A percentile compares a stretch with the other conserved stretches of the same genome.
Conservation (phyloP, 148 eudicot species). For the Euryodendron excelsum region DNA sequence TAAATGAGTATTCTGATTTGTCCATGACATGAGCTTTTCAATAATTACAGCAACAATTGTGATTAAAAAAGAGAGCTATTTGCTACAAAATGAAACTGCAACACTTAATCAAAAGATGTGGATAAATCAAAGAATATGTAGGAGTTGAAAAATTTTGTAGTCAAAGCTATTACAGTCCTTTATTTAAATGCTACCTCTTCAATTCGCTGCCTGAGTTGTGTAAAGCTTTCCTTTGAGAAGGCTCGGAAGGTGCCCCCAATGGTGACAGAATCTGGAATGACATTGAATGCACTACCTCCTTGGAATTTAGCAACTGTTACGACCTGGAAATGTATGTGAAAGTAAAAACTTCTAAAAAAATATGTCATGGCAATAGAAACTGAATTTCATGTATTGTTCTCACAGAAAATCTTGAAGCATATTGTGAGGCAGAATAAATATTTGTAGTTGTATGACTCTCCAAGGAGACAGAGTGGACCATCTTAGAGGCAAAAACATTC, state of each 20-base stretch:
- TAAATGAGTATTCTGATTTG: not conserved
- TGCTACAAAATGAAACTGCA: too few relatives aligned
- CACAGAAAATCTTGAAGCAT: not conserved
- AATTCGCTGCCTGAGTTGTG: conserved; percentile 65
- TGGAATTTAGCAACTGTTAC: conserved; percentile 84
- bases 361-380: not conserved
- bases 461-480: not conserved
- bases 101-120: not conserved
- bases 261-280: conserved; percentile 87
- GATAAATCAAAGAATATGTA: not conserved
- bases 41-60: not conserved
- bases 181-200: conserved; percentile 24
- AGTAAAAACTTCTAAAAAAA: not conserved
- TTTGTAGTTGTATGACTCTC: not conserved
- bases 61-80: not conserved
- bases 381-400: not conserved
- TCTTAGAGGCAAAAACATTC: not conserved
- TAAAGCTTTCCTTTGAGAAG: conserved; percentile 58
- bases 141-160: not conserved
- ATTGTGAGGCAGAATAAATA: not conserved
- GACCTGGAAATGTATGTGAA: conserved; percentile 43
- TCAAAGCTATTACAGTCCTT: not conserved
- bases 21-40: not conserved
- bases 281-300: conserved; percentile 95
- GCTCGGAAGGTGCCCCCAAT: conserved; percentile 93